Evolutionary conservation across 2,329 filamentous ascomycete species (phyloP).

Genomic region (Neoascochyta sp.): DNA sequence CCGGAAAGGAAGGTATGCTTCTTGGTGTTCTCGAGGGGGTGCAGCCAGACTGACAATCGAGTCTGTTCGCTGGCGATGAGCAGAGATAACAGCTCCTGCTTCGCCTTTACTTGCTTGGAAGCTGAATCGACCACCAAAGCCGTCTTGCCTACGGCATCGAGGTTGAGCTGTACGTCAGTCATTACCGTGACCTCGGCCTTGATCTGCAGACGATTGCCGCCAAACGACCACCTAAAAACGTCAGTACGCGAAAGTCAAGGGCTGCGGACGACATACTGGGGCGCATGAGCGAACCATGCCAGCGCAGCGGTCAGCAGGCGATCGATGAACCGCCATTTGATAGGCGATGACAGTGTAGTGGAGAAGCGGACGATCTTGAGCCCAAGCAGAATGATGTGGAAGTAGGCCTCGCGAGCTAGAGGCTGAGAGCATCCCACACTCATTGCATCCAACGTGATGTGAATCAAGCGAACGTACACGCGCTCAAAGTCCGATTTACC

Average conservation of each 20-base stretch:
- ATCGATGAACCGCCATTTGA: constrained; percentile 82
- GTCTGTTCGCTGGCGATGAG: constrained; percentile 81
- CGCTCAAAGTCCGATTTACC: constrained; percentile 77
- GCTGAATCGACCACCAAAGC: constrained; percentile 48
- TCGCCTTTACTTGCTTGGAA: constrained; percentile 66
- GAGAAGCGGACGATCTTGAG: constrained; percentile 72
- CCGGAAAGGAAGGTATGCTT: constrained; percentile 50
- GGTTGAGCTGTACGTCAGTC: constrained; percentile 64
- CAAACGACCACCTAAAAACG: constrained; percentile 75
- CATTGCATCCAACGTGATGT: constrained; percentile 72
- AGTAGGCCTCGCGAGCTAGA: constrained; percentile 84
- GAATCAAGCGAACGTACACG: constrained; percentile 76
- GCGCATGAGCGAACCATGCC: constrained; percentile 79
- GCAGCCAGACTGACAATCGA: constrained; percentile 84
- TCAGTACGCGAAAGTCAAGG: constrained; percentile 8
- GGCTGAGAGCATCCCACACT: constrained; percentile 66
- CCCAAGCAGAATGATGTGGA: constrained; percentile 81
- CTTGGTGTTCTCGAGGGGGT: constrained; percentile 66
- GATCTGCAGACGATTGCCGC: constrained; percentile 86
- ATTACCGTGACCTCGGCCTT: constrained; percentile 88
- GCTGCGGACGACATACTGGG: constrained; percentile 49
- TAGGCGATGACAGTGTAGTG: constrained; percentile 59
- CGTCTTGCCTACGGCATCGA: constrained; percentile 63
- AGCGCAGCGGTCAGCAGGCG: constrained; percentile 81
- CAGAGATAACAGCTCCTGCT: constrained; percentile 77